phyloP scores from a whole-genome alignment of 257 asterid genomes.

The Forsythia suspensa region DNA sequence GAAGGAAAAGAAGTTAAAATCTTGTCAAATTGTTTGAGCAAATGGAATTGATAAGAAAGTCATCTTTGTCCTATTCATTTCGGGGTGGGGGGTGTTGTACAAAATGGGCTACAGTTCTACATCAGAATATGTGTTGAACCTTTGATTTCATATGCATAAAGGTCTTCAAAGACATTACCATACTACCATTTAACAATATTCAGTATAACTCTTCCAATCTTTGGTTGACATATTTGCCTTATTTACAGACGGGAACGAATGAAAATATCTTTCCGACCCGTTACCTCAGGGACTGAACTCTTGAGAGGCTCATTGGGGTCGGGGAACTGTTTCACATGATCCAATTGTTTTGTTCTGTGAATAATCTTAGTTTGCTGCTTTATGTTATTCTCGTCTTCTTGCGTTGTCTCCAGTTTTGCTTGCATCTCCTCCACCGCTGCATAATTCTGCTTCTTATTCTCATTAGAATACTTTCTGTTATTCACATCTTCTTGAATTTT shows the following conservation, averaged over 20 bases:
- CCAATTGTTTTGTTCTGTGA: constrained; percentile 29
- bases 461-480: constrained; percentile 23
- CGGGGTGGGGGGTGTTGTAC: not conserved
- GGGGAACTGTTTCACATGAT: constrained; percentile 31
- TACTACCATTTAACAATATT: not conserved
- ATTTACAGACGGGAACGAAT: constrained; percentile 66
- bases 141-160: not conserved
- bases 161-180: not conserved
- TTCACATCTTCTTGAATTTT: constrained; percentile 44
- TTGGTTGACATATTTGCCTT: not conserved
- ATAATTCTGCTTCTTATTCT: constrained; percentile 31
- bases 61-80: not conserved
- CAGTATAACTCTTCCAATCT: not conserved
- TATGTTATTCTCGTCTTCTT: constrained; percentile 35
- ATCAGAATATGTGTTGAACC: not conserved
- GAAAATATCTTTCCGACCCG: constrained; percentile 42
- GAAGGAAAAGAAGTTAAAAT: not conserved
- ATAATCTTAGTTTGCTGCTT: constrained; percentile 31
- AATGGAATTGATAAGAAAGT: too few relatives aligned
- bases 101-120: not conserved
- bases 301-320: constrained; percentile 48
- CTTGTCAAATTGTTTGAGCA: not conserved
- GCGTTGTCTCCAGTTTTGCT: constrained; percentile 60
- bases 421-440: constrained; percentile 58
- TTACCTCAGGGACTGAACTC: constrained; percentile 27